phyloP scores from a whole-genome alignment of 148 eudicot genomes.

The Vaccinium myrtillus region DNA sequence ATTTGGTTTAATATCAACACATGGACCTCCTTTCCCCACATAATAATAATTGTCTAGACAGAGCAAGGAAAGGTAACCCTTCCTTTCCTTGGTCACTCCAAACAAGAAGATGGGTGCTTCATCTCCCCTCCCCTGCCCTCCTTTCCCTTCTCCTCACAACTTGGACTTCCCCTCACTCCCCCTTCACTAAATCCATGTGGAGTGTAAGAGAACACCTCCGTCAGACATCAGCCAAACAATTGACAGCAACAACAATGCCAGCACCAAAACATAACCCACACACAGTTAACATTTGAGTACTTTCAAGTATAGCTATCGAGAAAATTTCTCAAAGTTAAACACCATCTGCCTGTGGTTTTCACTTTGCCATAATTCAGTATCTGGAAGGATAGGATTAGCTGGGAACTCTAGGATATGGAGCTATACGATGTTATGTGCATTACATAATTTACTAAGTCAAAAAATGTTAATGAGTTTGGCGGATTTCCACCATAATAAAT shows the following conservation, averaged over 20 bases:
- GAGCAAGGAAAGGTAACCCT: not conserved
- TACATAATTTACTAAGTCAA: not conserved
- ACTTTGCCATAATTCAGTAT: not conserved
- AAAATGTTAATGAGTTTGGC: not conserved
- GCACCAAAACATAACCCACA: not conserved
- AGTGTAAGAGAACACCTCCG: not conserved
- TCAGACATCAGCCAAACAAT: too few species aligned
- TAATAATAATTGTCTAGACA: not conserved
- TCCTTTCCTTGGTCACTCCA: not conserved
- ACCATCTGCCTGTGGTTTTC: not conserved
- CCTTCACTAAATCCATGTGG: not conserved
- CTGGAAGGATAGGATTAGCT: not conserved
- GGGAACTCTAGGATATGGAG: not conserved
- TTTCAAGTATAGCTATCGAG: not conserved
- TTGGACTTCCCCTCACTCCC: not conserved
- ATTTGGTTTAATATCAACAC: not conserved
- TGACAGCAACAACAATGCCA: too few species aligned
- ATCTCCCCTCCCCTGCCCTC: not conserved
- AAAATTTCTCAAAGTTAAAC: not conserved
- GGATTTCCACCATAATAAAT: not conserved
- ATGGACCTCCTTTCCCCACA: not conserved
- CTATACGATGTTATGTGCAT: not conserved
- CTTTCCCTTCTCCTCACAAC: not conserved
- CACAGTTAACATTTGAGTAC: not conserved
- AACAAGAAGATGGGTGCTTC: not conserved